Evolutionary conservation across 495 filamentous ascomycete genomes (phyloP).

Genomic region (Neurospora terricola): DNA sequence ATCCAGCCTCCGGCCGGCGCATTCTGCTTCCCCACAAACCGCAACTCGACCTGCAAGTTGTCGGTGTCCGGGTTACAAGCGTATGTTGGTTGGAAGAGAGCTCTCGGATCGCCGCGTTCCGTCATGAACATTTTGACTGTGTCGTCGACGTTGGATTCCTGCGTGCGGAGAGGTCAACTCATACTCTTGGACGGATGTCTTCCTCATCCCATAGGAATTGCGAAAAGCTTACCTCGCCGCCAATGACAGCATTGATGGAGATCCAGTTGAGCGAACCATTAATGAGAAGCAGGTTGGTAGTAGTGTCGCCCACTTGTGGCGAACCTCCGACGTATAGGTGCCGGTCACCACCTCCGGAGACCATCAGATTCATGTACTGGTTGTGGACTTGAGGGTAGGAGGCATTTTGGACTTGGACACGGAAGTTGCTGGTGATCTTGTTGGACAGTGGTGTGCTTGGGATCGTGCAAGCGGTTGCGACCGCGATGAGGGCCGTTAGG

Average conservation of each 20-base stretch:
- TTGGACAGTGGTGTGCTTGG: constrained; percentile 23
- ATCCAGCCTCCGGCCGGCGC: constrained; percentile 28
- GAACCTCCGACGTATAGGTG: constrained; percentile 38
- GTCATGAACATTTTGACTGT: constrained; percentile 51
- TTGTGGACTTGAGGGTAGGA: constrained; percentile 39
- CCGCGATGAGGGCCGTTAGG: constrained; percentile 16
- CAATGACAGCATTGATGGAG: constrained; percentile 33
- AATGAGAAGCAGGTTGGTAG: constrained; percentile 36
- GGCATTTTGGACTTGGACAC: constrained; percentile 39
- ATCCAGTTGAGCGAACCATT: constrained; percentile 31
- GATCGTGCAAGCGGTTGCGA: constrained; percentile 27
- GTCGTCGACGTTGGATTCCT: constrained; percentile 34
- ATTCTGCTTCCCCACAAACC: constrained; percentile 24
- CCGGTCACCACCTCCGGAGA: constrained; percentile 38
- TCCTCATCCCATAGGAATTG: not conserved
- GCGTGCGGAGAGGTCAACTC: not conserved
- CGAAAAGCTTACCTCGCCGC: constrained; percentile 31
- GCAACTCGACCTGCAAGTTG: constrained; percentile 32
- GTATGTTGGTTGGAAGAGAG: constrained; percentile 37
- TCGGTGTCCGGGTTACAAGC: constrained; percentile 42
- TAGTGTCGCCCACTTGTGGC: constrained; percentile 26
- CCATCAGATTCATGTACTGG: constrained; percentile 39
- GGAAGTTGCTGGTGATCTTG: constrained; percentile 33
- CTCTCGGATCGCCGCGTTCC: constrained; percentile 35
- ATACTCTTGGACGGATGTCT: not conserved